Evolutionary conservation across 495 filamentous ascomycete species (phyloP).

Genomic region (Penicillium nucicola): DNA sequence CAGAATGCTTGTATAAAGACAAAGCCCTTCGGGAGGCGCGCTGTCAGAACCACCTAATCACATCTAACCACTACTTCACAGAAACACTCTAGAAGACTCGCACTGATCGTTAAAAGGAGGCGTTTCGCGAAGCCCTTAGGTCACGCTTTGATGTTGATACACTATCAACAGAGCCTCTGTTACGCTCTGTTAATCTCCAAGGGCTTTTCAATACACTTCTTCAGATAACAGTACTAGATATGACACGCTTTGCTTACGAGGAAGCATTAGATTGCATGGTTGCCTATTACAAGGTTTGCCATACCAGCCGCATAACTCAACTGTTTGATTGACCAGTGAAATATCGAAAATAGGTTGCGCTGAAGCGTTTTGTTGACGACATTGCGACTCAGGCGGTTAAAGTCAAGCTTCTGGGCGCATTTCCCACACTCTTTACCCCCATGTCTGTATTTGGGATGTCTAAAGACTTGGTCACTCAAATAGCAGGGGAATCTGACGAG

Average conservation of each 20-base stretch:
- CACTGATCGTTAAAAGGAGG: constrained; percentile 17
- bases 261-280: constrained; percentile 29
- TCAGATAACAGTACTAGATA: constrained; percentile 14
- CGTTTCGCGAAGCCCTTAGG: constrained; percentile 7
- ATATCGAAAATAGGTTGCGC: constrained; percentile 48
- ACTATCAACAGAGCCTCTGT: constrained; percentile 5
- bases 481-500: constrained; percentile 56
- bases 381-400: constrained; percentile 56
- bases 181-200: constrained; percentile 2
- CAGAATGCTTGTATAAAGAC: too few relatives aligned
- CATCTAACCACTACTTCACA: constrained; percentile 55
- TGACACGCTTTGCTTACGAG: constrained; percentile 18
- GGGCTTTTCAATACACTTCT: constrained; percentile 16
- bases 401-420: constrained; percentile 37
- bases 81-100: constrained; percentile 44
- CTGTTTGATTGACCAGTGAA: neutral
- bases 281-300: constrained; percentile 31
- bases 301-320: neutral
- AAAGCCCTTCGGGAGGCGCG: too few relatives aligned
- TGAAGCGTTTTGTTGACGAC: constrained; percentile 60
- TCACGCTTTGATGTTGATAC: constrained; percentile 9
- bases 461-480: constrained; percentile 35
- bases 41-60: constrained; percentile 47
- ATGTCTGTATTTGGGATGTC: constrained; percentile 36
- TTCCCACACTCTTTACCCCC: constrained; percentile 25